phyloP scores from a whole-genome alignment of 2,329 filamentous ascomycete species.

The Kalmusia sp. region DNA sequence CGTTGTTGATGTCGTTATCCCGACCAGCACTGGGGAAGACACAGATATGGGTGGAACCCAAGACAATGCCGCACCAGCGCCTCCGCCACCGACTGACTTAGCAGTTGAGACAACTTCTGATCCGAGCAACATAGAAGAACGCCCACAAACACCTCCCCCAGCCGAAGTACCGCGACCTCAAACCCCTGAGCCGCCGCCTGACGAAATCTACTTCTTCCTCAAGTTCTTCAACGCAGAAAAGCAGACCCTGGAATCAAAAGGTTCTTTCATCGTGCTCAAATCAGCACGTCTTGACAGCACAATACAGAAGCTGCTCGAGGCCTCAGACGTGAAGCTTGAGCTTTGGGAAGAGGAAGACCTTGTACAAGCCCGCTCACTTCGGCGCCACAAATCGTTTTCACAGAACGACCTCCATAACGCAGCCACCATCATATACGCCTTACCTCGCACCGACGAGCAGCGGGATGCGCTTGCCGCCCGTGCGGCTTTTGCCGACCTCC shows the following conservation, averaged over 20 bases:
- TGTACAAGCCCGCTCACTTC: slow-evolving; percentile 32
- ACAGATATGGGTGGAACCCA: slow-evolving; percentile 47
- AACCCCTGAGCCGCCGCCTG: slow-evolving; percentile 31
- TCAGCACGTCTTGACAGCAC: slow-evolving; percentile 44
- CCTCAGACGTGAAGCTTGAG: slow-evolving; percentile 52
- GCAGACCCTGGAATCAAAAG: slow-evolving; percentile 40
- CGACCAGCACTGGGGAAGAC: slow-evolving; percentile 25
- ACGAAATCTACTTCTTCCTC: slow-evolving; percentile 51
- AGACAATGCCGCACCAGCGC: slow-evolving; percentile 35
- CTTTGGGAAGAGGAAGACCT: slow-evolving; percentile 57
- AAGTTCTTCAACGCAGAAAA: slow-evolving; percentile 48
- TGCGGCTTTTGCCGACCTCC: slow-evolving; percentile 42
- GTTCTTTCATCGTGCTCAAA: slow-evolving; percentile 40
- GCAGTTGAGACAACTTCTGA: slow-evolving; percentile 19
- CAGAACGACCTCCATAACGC: slow-evolving; percentile 41
- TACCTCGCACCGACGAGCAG: slow-evolving; percentile 35
- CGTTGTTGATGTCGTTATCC: slow-evolving; percentile 28
- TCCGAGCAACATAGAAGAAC: slow-evolving; percentile 12
- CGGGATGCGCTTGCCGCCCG: slow-evolving; percentile 37
- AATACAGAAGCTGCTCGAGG: slow-evolving; percentile 34
- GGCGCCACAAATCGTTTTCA: slow-evolving; percentile 41
- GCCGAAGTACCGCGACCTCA: slow-evolving; percentile 13
- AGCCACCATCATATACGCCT: slow-evolving; percentile 40
- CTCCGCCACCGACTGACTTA: slow-evolving; percentile 21
- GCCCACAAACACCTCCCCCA: slow-evolving; percentile 22